A percentile compares a stretch with the other conserved stretches of the same genome.
Conservation (phyloP, 169 alveolate species). For the Perkinsus chesapeaki region DNA sequence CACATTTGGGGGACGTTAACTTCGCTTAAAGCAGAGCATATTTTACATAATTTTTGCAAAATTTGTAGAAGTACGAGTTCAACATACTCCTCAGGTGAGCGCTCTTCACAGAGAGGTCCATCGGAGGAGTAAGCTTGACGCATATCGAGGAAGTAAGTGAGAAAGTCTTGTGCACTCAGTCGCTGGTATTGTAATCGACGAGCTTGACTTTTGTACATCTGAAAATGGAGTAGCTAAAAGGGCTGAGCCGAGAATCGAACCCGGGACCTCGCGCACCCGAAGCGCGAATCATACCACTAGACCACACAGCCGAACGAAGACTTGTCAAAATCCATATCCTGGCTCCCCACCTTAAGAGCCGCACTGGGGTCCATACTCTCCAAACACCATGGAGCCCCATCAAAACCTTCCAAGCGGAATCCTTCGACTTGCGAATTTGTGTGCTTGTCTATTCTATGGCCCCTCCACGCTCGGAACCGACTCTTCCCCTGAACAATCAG, state of each 20-base stretch:
- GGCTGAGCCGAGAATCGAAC: conserved; percentile 6
- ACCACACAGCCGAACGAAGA: background rate
- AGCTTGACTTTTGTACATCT: background rate
- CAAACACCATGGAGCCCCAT: background rate
- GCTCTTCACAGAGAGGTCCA: background rate
- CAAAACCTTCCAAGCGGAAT: background rate
- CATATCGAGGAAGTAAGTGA: background rate
- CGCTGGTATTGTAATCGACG: background rate
- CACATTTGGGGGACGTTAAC: background rate
- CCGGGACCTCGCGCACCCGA: conserved; percentile 9
- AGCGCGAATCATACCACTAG: conserved; percentile 4
- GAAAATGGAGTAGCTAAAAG: background rate
- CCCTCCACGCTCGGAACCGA: background rate
- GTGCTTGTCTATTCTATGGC: background rate
- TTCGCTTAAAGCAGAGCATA: background rate
- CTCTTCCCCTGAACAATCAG: background rate
- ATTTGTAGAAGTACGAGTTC: background rate
- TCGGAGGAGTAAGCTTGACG: background rate
- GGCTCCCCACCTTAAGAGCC: background rate
- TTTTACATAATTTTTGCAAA: background rate
- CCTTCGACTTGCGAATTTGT: background rate
- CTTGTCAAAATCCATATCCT: background rate
- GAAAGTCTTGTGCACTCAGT: background rate
- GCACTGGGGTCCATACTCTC: background rate
- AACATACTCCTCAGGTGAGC: background rate